Base-by-base conservation (phyloP, 805 yeast species). In the Yarrowia divulgata region DNA sequence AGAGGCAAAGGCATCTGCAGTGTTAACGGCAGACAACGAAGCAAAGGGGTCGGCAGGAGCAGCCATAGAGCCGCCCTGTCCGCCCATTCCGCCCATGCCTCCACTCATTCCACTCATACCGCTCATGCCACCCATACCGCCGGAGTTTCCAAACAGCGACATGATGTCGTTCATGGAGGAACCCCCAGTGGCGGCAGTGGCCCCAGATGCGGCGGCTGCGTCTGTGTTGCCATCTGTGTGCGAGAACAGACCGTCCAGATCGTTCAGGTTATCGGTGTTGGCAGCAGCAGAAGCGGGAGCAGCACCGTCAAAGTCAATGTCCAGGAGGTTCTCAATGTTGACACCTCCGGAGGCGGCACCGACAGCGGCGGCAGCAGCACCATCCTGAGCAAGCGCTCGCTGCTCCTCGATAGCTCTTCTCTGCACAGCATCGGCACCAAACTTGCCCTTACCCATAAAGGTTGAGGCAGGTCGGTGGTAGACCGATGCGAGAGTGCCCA, bases 401-500 rank as follows among this genome's bases (percentile, higher is more conserved):
- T 91, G 85, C 76, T 93, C 98, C 73, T 90, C 92, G 60, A 93
- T 82, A 69, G 87, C 88, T 71, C 82, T 81, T 32, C 80, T 76
- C 69, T 77, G 79, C 35, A 81, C 79, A 12, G 79, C 81, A 35
- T 78, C 82, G n/a, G 80, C 72, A 69, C 82, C 82, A 72, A 73
- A 79, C 70, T 77, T 73, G 45, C 81, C 82, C 40, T 80, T 76
- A 69, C 84, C 84, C 72, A 87, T 81, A 74, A 90, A 89, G 42
- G 87, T 82, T 19, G 86, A 81, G 6, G 90, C 87, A 13, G 98
- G 97, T 75, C 89, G 90, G 78, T 90, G 96, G 75, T 91, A 91
- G 1, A 95, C 95, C 0, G 98, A 91, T 46, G 97, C 88, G 71
- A 95, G 83, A 9, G 95, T 89, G 2, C 96, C 88, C 69, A 94